Evolutionary conservation across 2,329 filamentous ascomycete genomes (phyloP).

Genomic region (Sclerotinia sclerotiorum): DNA sequence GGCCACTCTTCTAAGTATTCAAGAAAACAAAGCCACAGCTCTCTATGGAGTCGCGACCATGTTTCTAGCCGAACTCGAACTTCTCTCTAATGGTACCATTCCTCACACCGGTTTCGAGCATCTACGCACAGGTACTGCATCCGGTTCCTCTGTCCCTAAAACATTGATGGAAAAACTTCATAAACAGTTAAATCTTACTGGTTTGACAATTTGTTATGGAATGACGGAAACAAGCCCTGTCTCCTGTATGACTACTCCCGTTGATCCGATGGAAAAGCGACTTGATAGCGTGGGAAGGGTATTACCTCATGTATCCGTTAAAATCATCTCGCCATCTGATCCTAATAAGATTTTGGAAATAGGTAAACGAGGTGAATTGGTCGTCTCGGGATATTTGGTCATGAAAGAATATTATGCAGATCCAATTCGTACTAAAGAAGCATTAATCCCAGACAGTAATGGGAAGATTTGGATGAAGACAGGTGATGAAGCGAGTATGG

Average conservation of each 20-base stretch:
- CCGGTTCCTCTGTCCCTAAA: conserved; percentile 80
- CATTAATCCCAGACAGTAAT: conserved; percentile 49
- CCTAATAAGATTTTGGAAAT: conserved; percentile 58
- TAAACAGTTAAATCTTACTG: conserved; percentile 69
- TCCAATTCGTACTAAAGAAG: conserved; percentile 65
- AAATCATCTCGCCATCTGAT: conserved; percentile 73
- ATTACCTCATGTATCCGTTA: conserved; percentile 76
- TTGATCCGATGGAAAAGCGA: conserved; percentile 65
- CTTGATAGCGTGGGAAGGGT: conserved; percentile 72
- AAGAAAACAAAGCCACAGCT: conserved; percentile 52
- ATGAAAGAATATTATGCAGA: conserved; percentile 94
- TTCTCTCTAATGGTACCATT: conserved; percentile 56
- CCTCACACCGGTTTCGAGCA: conserved; percentile 55
- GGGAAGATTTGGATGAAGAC: conserved; percentile 77
- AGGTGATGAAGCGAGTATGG: conserved; percentile 88
- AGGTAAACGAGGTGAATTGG: conserved; percentile 74
- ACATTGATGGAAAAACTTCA: conserved; percentile 78
- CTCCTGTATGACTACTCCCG: conserved; percentile 65
- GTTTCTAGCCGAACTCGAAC: conserved; percentile 85
- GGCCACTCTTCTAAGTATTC: conserved; percentile 53
- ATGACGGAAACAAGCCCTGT: conserved; percentile 48
- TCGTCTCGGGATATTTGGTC: conserved; percentile 78
- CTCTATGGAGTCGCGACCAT: conserved; percentile 93
- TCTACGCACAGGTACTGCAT: conserved; percentile 86
- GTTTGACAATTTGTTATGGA: conserved; percentile 85